phyloP scores from a whole-genome alignment of 768 basidiomycete species.

The Rhodotorula kratochvilovae region DNA sequence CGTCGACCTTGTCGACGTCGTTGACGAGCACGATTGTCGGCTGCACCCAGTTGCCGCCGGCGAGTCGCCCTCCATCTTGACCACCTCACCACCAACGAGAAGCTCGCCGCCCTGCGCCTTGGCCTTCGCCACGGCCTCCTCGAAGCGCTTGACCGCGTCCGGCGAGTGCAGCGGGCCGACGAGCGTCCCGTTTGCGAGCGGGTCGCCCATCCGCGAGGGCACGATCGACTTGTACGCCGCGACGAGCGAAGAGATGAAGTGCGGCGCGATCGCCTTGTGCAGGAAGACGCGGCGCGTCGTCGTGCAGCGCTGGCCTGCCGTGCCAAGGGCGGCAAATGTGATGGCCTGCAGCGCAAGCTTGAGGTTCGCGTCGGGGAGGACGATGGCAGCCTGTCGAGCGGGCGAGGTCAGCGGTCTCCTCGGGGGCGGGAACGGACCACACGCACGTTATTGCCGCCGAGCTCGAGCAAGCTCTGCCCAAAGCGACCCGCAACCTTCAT shows the following conservation, averaged over 20 bases:
- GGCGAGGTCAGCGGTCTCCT: background rate
- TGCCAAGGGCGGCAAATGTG: constrained; percentile 90
- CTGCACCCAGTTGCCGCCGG: constrained; percentile 78
- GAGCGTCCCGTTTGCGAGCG: constrained; percentile 65
- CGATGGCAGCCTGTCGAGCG: constrained; percentile 64
- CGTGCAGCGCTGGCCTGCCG: constrained; percentile 66
- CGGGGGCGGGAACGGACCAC: background rate
- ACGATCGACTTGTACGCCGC: constrained; percentile 64
- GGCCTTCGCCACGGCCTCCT: constrained; percentile 46
- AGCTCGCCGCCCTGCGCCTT: constrained; percentile 67
- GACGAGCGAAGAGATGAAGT: constrained; percentile 70
- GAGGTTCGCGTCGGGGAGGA: constrained; percentile 91
- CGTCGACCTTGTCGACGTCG: constrained; percentile 19
- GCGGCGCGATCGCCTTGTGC: constrained; percentile 69
- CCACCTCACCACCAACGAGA: constrained; percentile 61
- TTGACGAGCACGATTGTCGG: constrained; percentile 67
- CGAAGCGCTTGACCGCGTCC: constrained; percentile 46
- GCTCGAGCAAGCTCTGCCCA: constrained; percentile 77
- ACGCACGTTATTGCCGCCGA: constrained; percentile 90
- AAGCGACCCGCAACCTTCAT: constrained; percentile 78
- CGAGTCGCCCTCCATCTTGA: constrained; percentile 51
- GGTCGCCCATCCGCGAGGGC: constrained; percentile 66
- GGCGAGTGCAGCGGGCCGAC: constrained; percentile 79
- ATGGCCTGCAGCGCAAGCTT: constrained; percentile 81
- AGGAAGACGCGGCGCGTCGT: constrained; percentile 85